phyloP scores from a whole-genome alignment of 73 alveolate genomes.

The Durusdinium trenchii region DNA sequence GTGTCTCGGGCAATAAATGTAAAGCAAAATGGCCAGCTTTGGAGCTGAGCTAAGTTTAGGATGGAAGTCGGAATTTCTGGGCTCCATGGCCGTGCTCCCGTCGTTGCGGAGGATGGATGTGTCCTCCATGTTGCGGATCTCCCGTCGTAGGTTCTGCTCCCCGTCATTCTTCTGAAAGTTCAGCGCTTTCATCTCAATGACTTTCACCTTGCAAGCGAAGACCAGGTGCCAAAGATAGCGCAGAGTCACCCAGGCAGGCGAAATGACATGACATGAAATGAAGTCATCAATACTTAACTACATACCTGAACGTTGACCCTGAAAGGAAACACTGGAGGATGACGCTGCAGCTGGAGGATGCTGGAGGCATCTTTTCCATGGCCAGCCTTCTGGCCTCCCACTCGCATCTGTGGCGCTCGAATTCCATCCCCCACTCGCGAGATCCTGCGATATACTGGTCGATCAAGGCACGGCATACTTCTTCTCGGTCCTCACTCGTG shows the following conservation, averaged over 20 bases:
- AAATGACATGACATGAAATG: neutral
- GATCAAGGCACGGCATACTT: conserved; percentile 60
- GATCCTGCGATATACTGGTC: neutral
- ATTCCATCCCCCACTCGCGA: neutral
- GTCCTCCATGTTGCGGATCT: conserved; percentile 90
- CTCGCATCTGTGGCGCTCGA: neutral
- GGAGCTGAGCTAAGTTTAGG: too few species aligned
- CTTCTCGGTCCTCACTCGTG: conserved; percentile 50
- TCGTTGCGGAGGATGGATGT: neutral
- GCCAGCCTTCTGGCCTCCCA: too few species aligned
- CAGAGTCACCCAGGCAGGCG: neutral
- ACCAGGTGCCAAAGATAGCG: neutral
- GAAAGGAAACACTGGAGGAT: neutral
- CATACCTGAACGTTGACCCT: neutral
- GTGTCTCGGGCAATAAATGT: neutral
- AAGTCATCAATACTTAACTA: neutral
- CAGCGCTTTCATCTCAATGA: conserved; percentile 77
- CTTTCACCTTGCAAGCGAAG: conserved; percentile 15
- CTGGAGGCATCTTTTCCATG: too few species aligned
- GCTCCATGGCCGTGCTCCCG: too few species aligned
- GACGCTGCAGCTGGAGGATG: too few species aligned
- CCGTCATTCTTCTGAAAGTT: conserved; percentile 78
- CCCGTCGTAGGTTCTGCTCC: conserved; percentile 78
- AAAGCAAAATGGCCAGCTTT: neutral
- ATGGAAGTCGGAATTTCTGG: too few species aligned